Base-by-base conservation (phyloP, 2,329 filamentous ascomycete genomes). In the Colletotrichum sojae region DNA sequence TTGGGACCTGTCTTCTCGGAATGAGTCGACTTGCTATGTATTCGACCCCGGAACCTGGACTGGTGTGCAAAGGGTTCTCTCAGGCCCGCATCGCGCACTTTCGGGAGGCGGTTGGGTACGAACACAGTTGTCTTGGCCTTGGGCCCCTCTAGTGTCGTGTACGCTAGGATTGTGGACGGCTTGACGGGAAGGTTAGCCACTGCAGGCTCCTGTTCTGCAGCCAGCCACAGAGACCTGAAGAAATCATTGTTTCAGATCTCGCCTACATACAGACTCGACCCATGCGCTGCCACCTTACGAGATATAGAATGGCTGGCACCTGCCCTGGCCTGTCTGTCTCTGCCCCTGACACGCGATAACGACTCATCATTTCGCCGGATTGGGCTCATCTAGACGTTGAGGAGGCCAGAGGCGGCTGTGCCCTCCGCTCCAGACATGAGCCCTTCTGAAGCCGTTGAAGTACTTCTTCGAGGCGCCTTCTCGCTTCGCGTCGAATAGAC, bases 211-310 rank as follows among this genome's bases (percentile, higher is more conserved):
- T 53, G 22, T 53, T 55, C 63, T 67, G 63, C 57, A 67, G 63
- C 56, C 53, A 61, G 67, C 63, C 67, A 67, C 54, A 54, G 61
- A 67, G 31, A 45, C 25, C 36, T 40, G 56, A 67, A 67, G 53
- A 69, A 57, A 22, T 45, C 39, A 66, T 66, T 70, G 67, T 70
- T 70, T 67, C 63, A 67, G 67, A 67, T 70, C 53, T 67, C 36
- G 54, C 49, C 66, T 49, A 48, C 60, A 65, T 59, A 65, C 48
- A 45, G 46, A 58, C 45, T 60, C 51, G 51, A 48, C 40, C 31
- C 49, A 64, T 46, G 43, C 54, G 40, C 54, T 65, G 16, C 27
- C 61, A 69, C 54, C 43, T 60, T 45, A 55, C 48, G 54, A 54
- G 22, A 46, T 59, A 27, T 40, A 55, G 55, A 49, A 55, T 65